Conservation (phyloP, 1,139 yeast species). For the Hansenula lynferdii region DNA sequence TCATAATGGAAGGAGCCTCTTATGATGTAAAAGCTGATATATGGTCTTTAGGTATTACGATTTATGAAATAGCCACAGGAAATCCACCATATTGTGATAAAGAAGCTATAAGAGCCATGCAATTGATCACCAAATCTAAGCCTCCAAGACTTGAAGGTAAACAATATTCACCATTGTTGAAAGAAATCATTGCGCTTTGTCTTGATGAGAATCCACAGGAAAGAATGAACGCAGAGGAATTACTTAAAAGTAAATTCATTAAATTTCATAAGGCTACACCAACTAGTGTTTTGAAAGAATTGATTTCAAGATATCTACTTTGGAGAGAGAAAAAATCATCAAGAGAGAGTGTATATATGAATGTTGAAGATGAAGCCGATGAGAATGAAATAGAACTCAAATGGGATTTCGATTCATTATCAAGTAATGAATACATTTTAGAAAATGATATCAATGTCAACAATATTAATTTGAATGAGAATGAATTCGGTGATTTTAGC, state of each 20-base stretch:
- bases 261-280: conserved; percentile 55
- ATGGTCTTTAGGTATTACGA: conserved; percentile 92
- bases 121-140: conserved; percentile 83
- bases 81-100: conserved; percentile 97
- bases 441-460: conserved; percentile 57
- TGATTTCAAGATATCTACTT: conserved; percentile 70
- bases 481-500: conserved; percentile 25
- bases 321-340: conserved; percentile 69
- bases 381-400: conserved; percentile 49
- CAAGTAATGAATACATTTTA: conserved; percentile 64
- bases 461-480: conserved; percentile 31
- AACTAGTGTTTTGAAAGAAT: conserved; percentile 60
- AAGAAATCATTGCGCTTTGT: conserved; percentile 88
- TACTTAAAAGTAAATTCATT: conserved; percentile 69
- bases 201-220: conserved; percentile 91
- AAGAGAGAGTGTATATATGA: conserved; percentile 38
- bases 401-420: conserved; percentile 84
- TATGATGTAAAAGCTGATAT: conserved; percentile 86
- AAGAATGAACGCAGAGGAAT: conserved; percentile 82
- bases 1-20: conserved; percentile 85
- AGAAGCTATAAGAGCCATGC: conserved; percentile 94
- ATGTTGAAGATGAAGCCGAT: conserved; percentile 28
- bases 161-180: conserved; percentile 67
- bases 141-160: conserved; percentile 95
- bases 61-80: conserved; percentile 94